Percentiles rank a stretch among this genome's conserved stretches.
Evolutionary conservation across 352 stramenopile genomes (phyloP).

Genomic region (Globisporangium acanthophoron): DNA sequence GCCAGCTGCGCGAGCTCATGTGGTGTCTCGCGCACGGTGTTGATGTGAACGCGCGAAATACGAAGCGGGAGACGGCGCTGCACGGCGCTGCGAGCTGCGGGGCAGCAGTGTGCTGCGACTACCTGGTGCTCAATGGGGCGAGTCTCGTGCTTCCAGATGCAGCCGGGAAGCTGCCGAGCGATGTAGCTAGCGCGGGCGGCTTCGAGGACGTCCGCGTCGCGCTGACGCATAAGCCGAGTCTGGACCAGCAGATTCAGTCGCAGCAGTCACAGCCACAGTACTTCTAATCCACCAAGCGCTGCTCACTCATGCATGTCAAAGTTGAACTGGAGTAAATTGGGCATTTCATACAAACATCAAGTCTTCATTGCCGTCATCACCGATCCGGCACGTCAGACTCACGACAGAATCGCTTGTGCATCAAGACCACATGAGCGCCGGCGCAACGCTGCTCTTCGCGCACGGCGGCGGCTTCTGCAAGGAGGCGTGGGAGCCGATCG

Average conservation of each 20-base stretch:
- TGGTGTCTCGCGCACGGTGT: slow-evolving; percentile 76
- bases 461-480: slow-evolving; percentile 45
- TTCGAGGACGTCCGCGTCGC: slow-evolving; percentile 59
- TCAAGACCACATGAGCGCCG: background rate
- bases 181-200: slow-evolving; percentile 49
- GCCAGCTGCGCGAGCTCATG: slow-evolving; percentile 58
- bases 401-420: background rate
- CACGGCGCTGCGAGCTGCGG: slow-evolving; percentile 40
- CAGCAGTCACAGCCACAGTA: background rate
- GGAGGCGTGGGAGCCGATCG: slow-evolving; percentile 43
- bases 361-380: too few species aligned
- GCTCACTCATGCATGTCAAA: too few species aligned
- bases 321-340: too few species aligned
- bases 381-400: background rate
- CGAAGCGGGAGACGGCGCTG: slow-evolving; percentile 53
- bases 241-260: slow-evolving; percentile 10
- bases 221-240: slow-evolving; percentile 62
- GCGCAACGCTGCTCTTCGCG: slow-evolving; percentile 33
- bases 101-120: slow-evolving; percentile 54
- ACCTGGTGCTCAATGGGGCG: slow-evolving; percentile 74
- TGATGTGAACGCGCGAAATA: slow-evolving; percentile 58
- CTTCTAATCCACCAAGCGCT: background rate
- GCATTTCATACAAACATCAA: too few species aligned
- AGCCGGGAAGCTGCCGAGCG: slow-evolving; percentile 43
- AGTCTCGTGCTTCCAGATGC: slow-evolving; percentile 51